phyloP scores from a whole-genome alignment of 352 stramenopile genomes.

The Phytopythium montanum region DNA sequence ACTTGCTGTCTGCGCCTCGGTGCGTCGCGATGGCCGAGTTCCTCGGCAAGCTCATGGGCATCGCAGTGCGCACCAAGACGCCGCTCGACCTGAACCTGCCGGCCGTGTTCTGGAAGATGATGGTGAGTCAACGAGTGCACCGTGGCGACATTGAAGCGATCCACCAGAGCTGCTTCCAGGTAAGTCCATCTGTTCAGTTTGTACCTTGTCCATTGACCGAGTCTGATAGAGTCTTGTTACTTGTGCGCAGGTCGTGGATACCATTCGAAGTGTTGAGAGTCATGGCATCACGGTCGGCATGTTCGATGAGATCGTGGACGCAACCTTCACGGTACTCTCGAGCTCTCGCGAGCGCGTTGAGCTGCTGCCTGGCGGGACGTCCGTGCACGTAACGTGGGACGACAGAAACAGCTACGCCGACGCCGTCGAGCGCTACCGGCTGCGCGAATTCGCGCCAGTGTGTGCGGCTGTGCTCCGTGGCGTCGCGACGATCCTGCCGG shows the following conservation, averaged over 20 bases:
- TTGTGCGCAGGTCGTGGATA: conserved; percentile 66
- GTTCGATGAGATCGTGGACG: conserved; percentile 91
- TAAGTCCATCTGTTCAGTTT: neutral
- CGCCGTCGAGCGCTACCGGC: conserved; percentile 73
- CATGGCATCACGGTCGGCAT: conserved; percentile 80
- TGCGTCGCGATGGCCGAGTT: conserved; percentile 91
- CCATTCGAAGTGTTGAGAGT: conserved; percentile 74
- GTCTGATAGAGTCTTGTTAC: neutral
- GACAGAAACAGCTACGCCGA: conserved; percentile 83
- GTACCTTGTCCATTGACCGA: neutral
- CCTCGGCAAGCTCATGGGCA: conserved; percentile 93
- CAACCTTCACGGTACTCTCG: conserved; percentile 87
- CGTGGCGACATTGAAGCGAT: conserved; percentile 83
- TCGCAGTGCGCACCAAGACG: conserved; percentile 92
- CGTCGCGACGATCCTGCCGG: conserved; percentile 84
- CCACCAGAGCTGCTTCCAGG: conserved; percentile 79
- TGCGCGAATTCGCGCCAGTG: conserved; percentile 77
- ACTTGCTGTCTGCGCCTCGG: conserved; percentile 41
- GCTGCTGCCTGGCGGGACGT: conserved; percentile 70
- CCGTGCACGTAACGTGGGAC: conserved; percentile 88
- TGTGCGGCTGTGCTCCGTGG: conserved; percentile 73
- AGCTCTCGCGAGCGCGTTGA: conserved; percentile 77
- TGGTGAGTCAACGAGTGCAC: conserved; percentile 78
- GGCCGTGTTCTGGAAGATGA: conserved; percentile 90
- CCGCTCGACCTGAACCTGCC: conserved; percentile 91